Evolutionary conservation across 805 yeast genomes (phyloP), one percentile per base, ranked within the genome.

Genomic region (Yarrowia sp.): DNA sequence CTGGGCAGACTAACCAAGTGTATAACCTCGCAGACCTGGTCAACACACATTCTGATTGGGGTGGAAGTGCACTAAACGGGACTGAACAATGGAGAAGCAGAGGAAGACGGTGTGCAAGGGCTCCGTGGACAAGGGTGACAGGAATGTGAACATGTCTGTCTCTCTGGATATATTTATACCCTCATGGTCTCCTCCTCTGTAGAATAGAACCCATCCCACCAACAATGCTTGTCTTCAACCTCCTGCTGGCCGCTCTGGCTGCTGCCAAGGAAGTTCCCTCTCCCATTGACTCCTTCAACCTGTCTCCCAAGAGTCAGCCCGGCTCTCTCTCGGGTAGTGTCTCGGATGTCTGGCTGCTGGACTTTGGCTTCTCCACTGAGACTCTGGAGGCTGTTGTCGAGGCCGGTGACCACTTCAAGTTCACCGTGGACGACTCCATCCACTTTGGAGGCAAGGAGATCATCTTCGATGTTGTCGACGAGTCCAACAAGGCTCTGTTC

Each of bases 191-290:
- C 15, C 47, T 10, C 38, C 13, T 36, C 13, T 2, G 1, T 10
- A 36, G 38, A 33, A 6, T 33, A 7, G 9, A 9, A 36, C 10
- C 7, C 10, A 44, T 13, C 33, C 6, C 17, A 20, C 49, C 53
- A 47, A 47, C 53, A 34, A 50, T 50, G 55, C 55, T 50, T 13
- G 30, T 50, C 40, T 17, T 50, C 55, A 50, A 34, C 40, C 24
- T 50, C 8, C 40, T 50, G 40, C 55, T 50, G 17, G 55, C 55
- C 15, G 20, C 55, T 34, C 40, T 50, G 55, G 55, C 55, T 13
- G 24, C 17, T 19, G 40, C 55, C 39, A 50, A 50, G 30, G 55
- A 50, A n/a, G 40, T 50, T 12, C 55, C 55, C 30, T 17, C 40
- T 34, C 55, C 55, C 55, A 50, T 50, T 12, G 30, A 50, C 17